Evolutionary conservation across 2,329 filamentous ascomycete genomes (phyloP).

Genomic region (Epichloe uncinata): DNA sequence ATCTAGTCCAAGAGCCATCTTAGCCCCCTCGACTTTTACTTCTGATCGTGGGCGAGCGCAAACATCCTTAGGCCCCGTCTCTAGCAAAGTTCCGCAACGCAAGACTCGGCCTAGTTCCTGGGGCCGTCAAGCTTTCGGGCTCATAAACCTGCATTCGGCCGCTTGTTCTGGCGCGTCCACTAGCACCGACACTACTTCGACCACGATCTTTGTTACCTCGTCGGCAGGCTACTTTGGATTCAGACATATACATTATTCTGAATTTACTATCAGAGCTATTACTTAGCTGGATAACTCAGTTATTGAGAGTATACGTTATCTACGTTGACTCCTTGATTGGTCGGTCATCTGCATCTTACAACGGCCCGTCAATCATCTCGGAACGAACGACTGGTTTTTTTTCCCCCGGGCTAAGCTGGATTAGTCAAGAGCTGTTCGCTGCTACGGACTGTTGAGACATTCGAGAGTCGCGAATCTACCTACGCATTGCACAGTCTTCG

Average conservation of each 20-base stretch:
- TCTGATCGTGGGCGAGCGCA: constrained; percentile 13
- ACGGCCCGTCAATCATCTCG: not conserved
- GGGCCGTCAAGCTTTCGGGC: constrained; percentile 6
- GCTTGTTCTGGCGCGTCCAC: constrained; percentile 2
- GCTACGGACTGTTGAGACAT: not conserved
- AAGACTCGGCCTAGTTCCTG: constrained; percentile 8
- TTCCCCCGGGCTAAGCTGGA: not conserved
- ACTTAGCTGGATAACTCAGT: not conserved
- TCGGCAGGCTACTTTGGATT: not conserved
- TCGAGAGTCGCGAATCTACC: not conserved
- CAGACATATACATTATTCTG: not conserved
- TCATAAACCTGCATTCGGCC: constrained; percentile 6
- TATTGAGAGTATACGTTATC: not conserved
- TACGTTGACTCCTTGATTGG: not conserved
- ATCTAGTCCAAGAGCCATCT: constrained; percentile 17
- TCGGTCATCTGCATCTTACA: not conserved
- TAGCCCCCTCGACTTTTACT: constrained; percentile 13
- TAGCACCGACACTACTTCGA: constrained; percentile 5
- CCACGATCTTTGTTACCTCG: not conserved
- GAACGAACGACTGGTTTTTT: not conserved
- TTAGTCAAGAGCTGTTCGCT: not conserved
- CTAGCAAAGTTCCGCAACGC: constrained; percentile 11
- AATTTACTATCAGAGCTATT: not conserved
- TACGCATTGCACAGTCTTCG: constrained; percentile 1
- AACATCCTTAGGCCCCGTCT: constrained; percentile 10